phyloP scores from a whole-genome alignment of 768 basidiomycete genomes.

The Rhodosporidiobolus sp. region DNA sequence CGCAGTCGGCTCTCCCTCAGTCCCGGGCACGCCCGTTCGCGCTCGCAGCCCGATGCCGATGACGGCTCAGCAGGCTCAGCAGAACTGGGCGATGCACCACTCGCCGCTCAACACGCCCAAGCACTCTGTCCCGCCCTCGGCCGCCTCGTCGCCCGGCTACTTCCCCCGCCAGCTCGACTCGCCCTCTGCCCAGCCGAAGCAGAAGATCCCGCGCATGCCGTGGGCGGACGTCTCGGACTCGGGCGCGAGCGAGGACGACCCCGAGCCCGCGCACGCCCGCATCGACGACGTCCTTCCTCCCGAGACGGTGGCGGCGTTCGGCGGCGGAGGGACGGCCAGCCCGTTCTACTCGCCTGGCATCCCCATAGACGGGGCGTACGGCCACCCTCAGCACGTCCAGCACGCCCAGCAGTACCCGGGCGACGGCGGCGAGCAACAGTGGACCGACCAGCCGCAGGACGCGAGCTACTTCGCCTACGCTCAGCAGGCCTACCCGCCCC shows the following conservation, averaged over 20 bases:
- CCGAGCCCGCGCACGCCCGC: not conserved
- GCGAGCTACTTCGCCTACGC: conserved; percentile 3
- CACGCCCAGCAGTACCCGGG: not conserved
- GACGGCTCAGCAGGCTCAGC: conserved; percentile 33
- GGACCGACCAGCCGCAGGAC: conserved; percentile 6
- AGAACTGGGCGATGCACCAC: conserved; percentile 32
- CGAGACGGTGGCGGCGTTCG: conserved; percentile 7
- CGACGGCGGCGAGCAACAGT: conserved; percentile 11
- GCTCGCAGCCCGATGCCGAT: conserved; percentile 33
- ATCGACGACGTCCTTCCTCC: conserved; percentile 26
- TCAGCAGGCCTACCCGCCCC: conserved; percentile 8
- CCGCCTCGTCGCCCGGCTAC: conserved; percentile 32
- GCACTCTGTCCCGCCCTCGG: conserved; percentile 19
- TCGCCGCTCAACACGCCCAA: conserved; percentile 39
- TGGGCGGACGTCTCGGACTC: conserved; percentile 32
- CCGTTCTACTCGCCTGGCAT: conserved; percentile 24
- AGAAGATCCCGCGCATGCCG: conserved; percentile 25
- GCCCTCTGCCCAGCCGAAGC: not conserved
- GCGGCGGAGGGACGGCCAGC: conserved; percentile 8
- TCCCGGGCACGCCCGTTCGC: conserved; percentile 26
- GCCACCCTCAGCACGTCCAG: not conserved
- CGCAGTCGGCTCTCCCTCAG: conserved; percentile 5
- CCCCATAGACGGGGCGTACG: conserved; percentile 4
- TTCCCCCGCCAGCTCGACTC: conserved; percentile 33
- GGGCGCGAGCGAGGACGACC: conserved; percentile 15